Conservation (phyloP, 257 asterid species). For the Solanum tarijense region DNA sequence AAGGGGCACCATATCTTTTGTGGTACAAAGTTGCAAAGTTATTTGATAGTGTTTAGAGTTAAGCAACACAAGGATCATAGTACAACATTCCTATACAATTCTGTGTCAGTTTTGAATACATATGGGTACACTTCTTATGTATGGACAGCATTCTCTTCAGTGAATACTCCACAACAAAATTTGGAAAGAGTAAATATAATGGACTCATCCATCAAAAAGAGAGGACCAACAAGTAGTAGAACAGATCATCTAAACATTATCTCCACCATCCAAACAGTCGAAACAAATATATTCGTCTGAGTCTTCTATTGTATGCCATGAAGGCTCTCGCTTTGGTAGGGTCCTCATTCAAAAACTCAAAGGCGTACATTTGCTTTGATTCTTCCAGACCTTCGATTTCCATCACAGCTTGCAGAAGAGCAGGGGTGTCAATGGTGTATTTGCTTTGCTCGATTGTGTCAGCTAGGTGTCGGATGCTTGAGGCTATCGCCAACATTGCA, state of each 20-base stretch:
- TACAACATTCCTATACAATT: background rate
- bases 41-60: background rate
- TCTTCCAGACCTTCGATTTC: background rate
- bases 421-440: background rate
- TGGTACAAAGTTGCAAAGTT: background rate
- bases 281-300: background rate
- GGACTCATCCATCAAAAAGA: background rate
- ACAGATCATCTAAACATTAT: background rate
- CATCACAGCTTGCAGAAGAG: background rate
- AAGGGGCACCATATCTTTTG: background rate
- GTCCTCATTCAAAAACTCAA: background rate
- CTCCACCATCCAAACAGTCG: conserved; percentile 3
- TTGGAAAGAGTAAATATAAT: background rate
- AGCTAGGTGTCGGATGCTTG: background rate
- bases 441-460: background rate
- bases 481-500: background rate
- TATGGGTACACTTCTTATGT: background rate
- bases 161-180: background rate
- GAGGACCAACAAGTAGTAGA: background rate
- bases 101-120: background rate
- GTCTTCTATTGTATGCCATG: conserved; percentile 1
- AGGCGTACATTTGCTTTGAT: background rate
- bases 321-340: background rate
- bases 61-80: background rate
- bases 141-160: background rate